These are phyloP conservation scores for Mortierella sp. DNA, from an alignment of 371 early-diverging fungal genomes.

Conservation along the genomic window DNA sequence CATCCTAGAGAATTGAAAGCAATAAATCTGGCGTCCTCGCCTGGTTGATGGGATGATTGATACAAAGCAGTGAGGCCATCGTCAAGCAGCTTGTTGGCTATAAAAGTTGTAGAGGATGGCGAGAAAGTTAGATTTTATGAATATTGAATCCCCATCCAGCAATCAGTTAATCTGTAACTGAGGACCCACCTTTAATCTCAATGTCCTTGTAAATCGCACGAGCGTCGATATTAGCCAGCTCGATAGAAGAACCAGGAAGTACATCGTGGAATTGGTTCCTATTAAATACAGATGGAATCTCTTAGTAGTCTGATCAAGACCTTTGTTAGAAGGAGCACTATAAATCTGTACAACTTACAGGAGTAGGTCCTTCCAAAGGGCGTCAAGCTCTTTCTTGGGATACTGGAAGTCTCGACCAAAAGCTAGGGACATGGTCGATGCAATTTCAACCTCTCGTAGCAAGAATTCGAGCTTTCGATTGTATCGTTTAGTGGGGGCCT, in stretches of 20 bases:
- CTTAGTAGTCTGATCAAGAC: background rate
- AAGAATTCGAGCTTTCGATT: slow-evolving; percentile 91
- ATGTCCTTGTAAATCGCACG: slow-evolving; percentile 62
- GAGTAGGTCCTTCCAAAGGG: slow-evolving; percentile 92
- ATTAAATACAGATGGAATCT: background rate
- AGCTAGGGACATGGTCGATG: slow-evolving; percentile 59
- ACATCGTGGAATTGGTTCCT: slow-evolving; percentile 97
- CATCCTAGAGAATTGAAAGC: slow-evolving; percentile 89
- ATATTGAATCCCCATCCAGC: background rate
- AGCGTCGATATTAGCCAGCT: slow-evolving; percentile 90
- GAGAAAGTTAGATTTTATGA: background rate
- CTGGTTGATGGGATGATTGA: slow-evolving; percentile 11
- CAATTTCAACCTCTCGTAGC: slow-evolving; percentile 87
- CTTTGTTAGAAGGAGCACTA: background rate
- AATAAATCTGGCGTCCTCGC: slow-evolving; percentile 57
- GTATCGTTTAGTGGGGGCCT: slow-evolving; percentile 85
- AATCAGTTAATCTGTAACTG: background rate
- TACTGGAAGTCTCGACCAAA: slow-evolving; percentile 62
- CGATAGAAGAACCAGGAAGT: slow-evolving; percentile 94
- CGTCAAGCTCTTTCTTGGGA: slow-evolving; percentile 79
- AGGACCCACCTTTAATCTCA: slow-evolving; percentile 47
- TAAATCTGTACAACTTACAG: slow-evolving; percentile 58
- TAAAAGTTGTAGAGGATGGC: background rate
- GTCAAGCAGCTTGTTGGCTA: slow-evolving; percentile 52
- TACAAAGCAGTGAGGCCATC: slow-evolving; percentile 54